Evolutionary conservation across 331 rosid species (phyloP).

Genomic region (Acacia pycnantha): DNA sequence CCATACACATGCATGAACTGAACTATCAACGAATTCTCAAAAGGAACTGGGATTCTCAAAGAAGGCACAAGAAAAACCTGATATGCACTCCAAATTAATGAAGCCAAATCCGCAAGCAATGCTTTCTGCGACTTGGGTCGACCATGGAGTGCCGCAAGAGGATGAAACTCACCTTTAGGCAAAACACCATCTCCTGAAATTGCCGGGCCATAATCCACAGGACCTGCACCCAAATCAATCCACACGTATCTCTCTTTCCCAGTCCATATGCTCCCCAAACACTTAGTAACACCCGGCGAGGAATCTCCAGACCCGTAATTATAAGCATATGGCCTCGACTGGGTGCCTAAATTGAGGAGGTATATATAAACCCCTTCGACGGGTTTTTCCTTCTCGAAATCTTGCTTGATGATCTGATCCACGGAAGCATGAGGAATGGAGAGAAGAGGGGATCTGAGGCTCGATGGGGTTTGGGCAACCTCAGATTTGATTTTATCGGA

Average conservation of each 20-base stretch:
- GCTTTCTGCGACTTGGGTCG: conserved; percentile 67
- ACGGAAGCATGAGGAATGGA: conserved; percentile 48
- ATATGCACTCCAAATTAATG: conserved; percentile 75
- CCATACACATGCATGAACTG: conserved; percentile 74
- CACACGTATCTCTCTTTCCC: conserved; percentile 68
- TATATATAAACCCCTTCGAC: conserved; percentile 64
- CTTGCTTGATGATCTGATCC: conserved; percentile 48
- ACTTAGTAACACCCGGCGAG: conserved; percentile 70
- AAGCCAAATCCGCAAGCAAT: conserved; percentile 72
- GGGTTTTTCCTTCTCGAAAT: conserved; percentile 56
- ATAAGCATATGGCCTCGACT: conserved; percentile 74
- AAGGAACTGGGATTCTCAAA: conserved; percentile 76
- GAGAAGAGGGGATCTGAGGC: conserved; percentile 65
- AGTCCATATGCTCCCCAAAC: conserved; percentile 79
- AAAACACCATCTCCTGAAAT: conserved; percentile 84
- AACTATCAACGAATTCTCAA: conserved; percentile 68
- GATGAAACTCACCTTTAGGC: conserved; percentile 90
- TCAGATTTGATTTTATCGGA: conserved; percentile 44
- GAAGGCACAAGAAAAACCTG: conserved; percentile 91
- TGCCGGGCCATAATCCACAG: conserved; percentile 88
- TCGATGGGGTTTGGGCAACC: conserved; percentile 40
- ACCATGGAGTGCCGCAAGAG: conserved; percentile 71
- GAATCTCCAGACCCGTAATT: conserved; percentile 64
- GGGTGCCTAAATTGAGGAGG: conserved; percentile 58
- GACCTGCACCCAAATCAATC: conserved; percentile 93